These are phyloP conservation scores for Penicillium ucsense DNA, from an alignment of 495 filamentous ascomycete species.

Conservation along the genomic window DNA sequence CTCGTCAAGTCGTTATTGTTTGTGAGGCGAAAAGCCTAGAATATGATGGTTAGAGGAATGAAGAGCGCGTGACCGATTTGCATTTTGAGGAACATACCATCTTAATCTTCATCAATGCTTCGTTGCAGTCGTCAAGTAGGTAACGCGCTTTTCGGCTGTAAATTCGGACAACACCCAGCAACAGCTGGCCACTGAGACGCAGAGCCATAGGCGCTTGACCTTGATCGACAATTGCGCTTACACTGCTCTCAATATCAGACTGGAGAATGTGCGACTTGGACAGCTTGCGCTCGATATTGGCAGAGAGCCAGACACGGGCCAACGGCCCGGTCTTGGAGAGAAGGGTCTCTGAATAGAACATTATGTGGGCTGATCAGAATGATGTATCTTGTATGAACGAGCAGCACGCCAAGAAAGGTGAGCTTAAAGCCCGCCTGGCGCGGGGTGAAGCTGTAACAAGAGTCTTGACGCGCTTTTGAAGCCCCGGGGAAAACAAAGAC, in stretches of 20 bases:
- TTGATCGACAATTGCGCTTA: conserved; percentile 86
- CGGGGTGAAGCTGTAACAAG: conserved; percentile 27
- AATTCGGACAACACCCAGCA: conserved; percentile 92
- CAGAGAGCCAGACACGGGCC: conserved; percentile 95
- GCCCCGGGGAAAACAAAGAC: conserved; percentile 27
- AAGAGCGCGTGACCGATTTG: too few relatives aligned
- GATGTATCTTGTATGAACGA: conserved; percentile 4
- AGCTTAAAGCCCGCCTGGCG: conserved; percentile 27
- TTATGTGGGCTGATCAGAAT: conserved; percentile 32
- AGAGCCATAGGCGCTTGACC: conserved; percentile 93
- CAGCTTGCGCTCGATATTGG: conserved; percentile 94
- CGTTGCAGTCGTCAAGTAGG: conserved; percentile 91
- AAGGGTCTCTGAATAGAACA: conserved; percentile 98
- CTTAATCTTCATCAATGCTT: conserved; percentile 94
- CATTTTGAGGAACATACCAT: conserved; percentile 53
- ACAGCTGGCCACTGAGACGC: conserved; percentile 83
- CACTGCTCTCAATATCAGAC: conserved; percentile 84
- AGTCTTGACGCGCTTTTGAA: conserved; percentile 27
- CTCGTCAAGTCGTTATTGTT: conserved; percentile 74
- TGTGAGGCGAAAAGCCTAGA: conserved; percentile 65
- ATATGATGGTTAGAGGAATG: background rate
- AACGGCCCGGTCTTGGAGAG: conserved; percentile 93
- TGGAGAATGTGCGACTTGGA: conserved; percentile 90
- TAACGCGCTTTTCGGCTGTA: conserved; percentile 96
- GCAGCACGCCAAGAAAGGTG: conserved; percentile 6